Evolutionary conservation across 345 rosid genomes (phyloP).

Genomic region (Pugionium dolabratum): DNA sequence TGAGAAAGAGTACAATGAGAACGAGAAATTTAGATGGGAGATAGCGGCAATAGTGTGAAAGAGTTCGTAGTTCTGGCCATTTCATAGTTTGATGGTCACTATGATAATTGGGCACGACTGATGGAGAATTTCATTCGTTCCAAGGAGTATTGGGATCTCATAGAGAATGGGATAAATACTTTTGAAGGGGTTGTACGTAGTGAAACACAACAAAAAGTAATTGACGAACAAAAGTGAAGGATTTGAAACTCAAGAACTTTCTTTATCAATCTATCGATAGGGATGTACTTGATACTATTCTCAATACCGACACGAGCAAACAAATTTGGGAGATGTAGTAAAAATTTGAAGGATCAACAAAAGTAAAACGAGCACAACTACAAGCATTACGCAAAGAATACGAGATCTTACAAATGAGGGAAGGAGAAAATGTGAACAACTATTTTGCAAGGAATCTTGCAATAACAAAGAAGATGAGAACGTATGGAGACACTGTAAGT

Average conservation of each 20-base stretch:
- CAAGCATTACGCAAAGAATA: not conserved
- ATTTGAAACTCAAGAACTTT: not conserved
- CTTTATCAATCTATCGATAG: not conserved
- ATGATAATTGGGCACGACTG: not conserved
- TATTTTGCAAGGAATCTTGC: not conserved
- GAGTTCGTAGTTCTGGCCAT: not conserved
- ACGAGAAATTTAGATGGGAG: not conserved
- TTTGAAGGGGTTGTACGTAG: not conserved
- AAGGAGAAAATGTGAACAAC: not conserved
- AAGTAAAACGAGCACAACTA: constrained; percentile 1
- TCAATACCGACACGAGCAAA: constrained; percentile 3
- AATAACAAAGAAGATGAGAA: constrained; percentile 8
- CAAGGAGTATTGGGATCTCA: not conserved
- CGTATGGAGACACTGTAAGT: not conserved
- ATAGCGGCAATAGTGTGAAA: not conserved
- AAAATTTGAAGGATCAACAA: not conserved
- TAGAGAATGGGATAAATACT: not conserved
- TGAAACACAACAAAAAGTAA: not conserved
- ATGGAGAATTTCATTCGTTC: constrained; percentile 1
- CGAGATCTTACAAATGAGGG: not conserved
- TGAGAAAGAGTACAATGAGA: not conserved
- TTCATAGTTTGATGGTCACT: not conserved
- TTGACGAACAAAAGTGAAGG: not conserved
- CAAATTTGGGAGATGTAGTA: not conserved
- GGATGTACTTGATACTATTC: not conserved